Percentiles rank a stretch among this genome's conserved stretches.
Conservation (phyloP, 495 filamentous ascomycete species). For the Monascus purpureus region DNA sequence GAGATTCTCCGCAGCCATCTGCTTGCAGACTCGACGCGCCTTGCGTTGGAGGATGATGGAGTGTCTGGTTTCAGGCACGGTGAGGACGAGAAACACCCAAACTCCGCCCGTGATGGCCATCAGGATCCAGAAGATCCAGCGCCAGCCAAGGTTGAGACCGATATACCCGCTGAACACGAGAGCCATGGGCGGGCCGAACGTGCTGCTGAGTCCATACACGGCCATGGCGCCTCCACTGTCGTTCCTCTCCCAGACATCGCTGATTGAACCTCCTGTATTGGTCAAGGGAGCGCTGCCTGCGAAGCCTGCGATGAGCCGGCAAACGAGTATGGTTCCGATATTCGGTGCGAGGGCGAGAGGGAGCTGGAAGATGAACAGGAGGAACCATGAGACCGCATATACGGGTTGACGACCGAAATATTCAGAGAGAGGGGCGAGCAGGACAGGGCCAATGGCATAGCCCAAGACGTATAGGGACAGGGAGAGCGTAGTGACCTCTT, state of each 20-base stretch:
- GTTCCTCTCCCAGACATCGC: slow-evolving; percentile 27
- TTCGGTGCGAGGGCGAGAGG: slow-evolving; percentile 42
- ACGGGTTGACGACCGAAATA: slow-evolving; percentile 47
- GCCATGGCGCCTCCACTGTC: slow-evolving; percentile 46
- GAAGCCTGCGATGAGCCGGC: slow-evolving; percentile 42
- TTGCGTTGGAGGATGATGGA: slow-evolving; percentile 36
- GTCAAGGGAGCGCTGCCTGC: slow-evolving; percentile 38
- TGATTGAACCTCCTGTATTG: slow-evolving; percentile 29
- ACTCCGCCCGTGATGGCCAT: slow-evolving; percentile 31
- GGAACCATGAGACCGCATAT: slow-evolving; percentile 43
- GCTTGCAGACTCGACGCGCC: slow-evolving; percentile 30
- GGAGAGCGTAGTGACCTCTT: slow-evolving; percentile 29
- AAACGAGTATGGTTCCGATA: slow-evolving; percentile 37
- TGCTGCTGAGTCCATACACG: slow-evolving; percentile 34
- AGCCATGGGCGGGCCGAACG: slow-evolving; percentile 25
- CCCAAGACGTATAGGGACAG: slow-evolving; percentile 42
- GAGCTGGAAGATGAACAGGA: slow-evolving; percentile 45
- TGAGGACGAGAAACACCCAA: slow-evolving; percentile 24
- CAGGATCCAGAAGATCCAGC: slow-evolving; percentile 32
- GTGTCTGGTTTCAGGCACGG: slow-evolving; percentile 32
- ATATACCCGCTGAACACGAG: slow-evolving; percentile 31
- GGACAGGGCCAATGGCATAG: slow-evolving; percentile 37
- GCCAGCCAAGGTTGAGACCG: slow-evolving; percentile 20
- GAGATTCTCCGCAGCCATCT: slow-evolving; percentile 39
- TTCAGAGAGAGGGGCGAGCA: slow-evolving; percentile 50